Conservation (phyloP, 306 rosid genomes). For the Alnus glutinosa region DNA sequence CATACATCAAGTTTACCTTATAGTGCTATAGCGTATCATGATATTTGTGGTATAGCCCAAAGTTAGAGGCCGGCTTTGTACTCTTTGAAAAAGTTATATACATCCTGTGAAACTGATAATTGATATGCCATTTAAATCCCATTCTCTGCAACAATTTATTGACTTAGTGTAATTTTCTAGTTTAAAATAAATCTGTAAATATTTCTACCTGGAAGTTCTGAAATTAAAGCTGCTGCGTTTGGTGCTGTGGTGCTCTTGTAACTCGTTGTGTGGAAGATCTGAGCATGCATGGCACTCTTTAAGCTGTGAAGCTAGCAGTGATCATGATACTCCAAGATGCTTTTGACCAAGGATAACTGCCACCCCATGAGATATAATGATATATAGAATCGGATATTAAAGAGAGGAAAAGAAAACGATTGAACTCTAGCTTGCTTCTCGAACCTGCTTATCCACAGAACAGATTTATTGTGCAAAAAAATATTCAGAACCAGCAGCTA, state of each 20-base stretch:
- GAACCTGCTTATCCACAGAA: background rate
- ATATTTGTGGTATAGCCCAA: background rate
- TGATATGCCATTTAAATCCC: no score
- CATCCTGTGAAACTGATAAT: background rate
- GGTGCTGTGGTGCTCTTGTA: background rate
- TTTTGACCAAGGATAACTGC: background rate
- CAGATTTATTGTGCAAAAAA: background rate
- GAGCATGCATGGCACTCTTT: background rate
- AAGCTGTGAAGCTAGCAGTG: background rate
- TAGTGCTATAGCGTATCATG: background rate
- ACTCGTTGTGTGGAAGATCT: background rate
- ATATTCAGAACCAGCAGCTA: background rate
- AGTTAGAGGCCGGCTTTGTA: background rate
- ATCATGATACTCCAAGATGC: background rate
- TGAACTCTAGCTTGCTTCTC: no score
- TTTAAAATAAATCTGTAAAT: background rate
- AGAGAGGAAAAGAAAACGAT: no score
- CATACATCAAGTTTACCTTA: background rate
- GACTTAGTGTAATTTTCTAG: no score
- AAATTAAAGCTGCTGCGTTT: background rate
- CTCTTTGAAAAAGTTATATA: background rate
- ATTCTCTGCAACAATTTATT: no score
- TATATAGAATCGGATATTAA: no score
- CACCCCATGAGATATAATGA: background rate
- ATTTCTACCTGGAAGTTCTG: constrained; percentile 5